Conservation (phyloP, 345 rosid genomes). For the Durio zibethinus region DNA sequence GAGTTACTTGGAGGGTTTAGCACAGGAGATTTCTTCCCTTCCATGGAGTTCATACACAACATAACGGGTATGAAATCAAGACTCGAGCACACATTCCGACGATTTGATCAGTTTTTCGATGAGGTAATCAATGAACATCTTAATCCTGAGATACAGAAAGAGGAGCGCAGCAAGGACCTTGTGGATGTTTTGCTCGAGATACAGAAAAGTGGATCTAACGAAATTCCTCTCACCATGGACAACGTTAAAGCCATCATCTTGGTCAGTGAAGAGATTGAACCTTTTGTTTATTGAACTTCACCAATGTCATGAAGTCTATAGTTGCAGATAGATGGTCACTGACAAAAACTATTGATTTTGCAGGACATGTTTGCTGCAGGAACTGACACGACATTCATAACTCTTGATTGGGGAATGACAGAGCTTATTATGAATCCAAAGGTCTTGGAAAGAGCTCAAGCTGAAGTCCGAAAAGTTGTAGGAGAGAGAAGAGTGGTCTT, state of each 20-base stretch:
- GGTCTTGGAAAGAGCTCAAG: slow-evolving; percentile 28
- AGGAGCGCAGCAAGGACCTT: slow-evolving; percentile 25
- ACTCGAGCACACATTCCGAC: slow-evolving; percentile 21
- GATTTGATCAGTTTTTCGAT: slow-evolving; percentile 34
- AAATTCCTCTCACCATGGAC: slow-evolving; percentile 33
- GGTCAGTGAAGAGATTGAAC: slow-evolving; percentile 27
- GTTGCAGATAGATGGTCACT: neutral
- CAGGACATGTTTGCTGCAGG: slow-evolving; percentile 47
- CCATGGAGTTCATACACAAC: slow-evolving; percentile 36
- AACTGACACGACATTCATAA: slow-evolving; percentile 31
- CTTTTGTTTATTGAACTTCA: neutral
- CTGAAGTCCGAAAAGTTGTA: slow-evolving; percentile 25
- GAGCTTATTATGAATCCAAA: slow-evolving; percentile 36
- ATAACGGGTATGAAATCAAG: slow-evolving; percentile 36
- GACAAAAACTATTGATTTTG: neutral
- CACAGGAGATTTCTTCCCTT: slow-evolving; percentile 41
- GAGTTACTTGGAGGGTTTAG: slow-evolving; percentile 37
- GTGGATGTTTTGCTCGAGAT: slow-evolving; percentile 35
- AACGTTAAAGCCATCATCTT: slow-evolving; percentile 44
- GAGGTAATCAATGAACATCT: slow-evolving; percentile 34
- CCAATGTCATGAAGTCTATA: neutral
- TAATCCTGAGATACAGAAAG: slow-evolving; percentile 6
- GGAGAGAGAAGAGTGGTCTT: slow-evolving; percentile 12
- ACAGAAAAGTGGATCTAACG: slow-evolving; percentile 22
- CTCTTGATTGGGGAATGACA: slow-evolving; percentile 44